phyloP scores from a whole-genome alignment of 805 yeast species.

The Yarrowia porcina region DNA sequence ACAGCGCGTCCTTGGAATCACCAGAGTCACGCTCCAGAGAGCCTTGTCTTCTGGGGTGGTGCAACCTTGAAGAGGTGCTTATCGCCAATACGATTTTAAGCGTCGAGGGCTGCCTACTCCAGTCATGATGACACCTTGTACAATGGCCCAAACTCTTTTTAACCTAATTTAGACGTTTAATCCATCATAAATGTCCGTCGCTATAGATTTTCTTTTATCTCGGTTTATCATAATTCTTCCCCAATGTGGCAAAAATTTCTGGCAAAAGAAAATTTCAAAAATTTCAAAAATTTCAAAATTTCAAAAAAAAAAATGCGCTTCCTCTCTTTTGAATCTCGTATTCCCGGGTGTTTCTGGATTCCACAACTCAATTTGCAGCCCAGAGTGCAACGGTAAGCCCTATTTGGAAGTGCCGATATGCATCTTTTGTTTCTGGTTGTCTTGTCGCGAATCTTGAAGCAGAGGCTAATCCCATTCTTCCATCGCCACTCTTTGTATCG shows the following conservation, averaged over 20 bases:
- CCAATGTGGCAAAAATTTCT: too few species aligned
- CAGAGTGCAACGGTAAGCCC: not conserved
- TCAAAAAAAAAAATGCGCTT: too few species aligned
- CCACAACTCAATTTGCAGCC: not conserved
- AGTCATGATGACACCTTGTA: not conserved
- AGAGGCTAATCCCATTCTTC: not conserved
- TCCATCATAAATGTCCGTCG: not conserved
- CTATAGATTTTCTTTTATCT: too few species aligned
- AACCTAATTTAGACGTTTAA: not conserved
- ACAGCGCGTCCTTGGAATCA: not conserved
- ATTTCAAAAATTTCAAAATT: too few species aligned
- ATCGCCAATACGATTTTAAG: not conserved
- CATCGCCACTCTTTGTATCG: not conserved
- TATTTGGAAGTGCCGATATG: conserved; percentile 6
- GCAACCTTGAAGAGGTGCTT: conserved; percentile 1
- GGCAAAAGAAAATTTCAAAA: too few species aligned
- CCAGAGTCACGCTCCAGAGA: not conserved
- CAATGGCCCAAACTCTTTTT: not conserved
- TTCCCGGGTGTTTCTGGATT: not conserved
- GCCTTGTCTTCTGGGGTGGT: not conserved
- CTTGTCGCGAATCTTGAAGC: conserved; percentile 16
- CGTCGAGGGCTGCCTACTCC: not conserved
- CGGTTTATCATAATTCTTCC: too few species aligned
- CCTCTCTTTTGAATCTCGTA: not conserved
- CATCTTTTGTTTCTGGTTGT: conserved; percentile 14